Evolutionary conservation across 345 rosid genomes (phyloP).

Genomic region (Adansonia digitata): DNA sequence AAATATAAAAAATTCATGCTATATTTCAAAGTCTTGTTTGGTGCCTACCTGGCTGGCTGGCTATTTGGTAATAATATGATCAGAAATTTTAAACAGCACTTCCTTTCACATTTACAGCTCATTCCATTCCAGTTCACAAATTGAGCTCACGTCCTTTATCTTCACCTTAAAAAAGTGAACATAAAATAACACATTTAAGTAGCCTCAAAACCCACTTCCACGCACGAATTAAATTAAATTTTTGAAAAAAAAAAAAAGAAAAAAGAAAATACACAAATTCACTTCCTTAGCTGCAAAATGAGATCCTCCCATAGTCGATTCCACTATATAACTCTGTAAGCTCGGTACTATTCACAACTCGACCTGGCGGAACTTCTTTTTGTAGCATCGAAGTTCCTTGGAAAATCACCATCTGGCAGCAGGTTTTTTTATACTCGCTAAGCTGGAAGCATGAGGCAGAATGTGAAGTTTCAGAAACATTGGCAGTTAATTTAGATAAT

Average conservation of each 20-base stretch:
- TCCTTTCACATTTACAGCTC: not conserved
- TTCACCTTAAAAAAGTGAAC: not conserved
- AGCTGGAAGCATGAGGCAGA: slow-evolving; percentile 33
- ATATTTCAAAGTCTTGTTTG: too few relatives aligned
- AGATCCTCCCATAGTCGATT: not conserved
- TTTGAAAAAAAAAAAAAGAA: too few relatives aligned
- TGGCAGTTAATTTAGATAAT: not conserved
- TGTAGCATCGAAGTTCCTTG: slow-evolving; percentile 73
- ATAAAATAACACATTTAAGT: not conserved
- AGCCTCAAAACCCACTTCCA: not conserved
- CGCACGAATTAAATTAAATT: not conserved
- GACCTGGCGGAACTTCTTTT: slow-evolving; percentile 41
- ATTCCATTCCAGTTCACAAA: not conserved
- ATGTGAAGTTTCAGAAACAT: not conserved
- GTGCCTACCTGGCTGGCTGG: too few relatives aligned
- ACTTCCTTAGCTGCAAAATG: not conserved
- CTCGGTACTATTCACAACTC: slow-evolving; percentile 23
- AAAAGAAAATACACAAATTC: not conserved
- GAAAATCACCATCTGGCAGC: slow-evolving; percentile 61
- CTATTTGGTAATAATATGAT: not conserved
- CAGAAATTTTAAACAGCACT: not conserved
- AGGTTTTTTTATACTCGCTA: slow-evolving; percentile 38
- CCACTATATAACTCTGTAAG: slow-evolving; percentile 18
- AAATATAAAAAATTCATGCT: too few relatives aligned
- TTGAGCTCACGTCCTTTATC: not conserved